Percentiles rank a stretch among this genome's conserved stretches.
These are phyloP conservation scores for Recurvomyces mirabilis DNA, from an alignment of 495 filamentous ascomycete species.

Conservation along the genomic window DNA sequence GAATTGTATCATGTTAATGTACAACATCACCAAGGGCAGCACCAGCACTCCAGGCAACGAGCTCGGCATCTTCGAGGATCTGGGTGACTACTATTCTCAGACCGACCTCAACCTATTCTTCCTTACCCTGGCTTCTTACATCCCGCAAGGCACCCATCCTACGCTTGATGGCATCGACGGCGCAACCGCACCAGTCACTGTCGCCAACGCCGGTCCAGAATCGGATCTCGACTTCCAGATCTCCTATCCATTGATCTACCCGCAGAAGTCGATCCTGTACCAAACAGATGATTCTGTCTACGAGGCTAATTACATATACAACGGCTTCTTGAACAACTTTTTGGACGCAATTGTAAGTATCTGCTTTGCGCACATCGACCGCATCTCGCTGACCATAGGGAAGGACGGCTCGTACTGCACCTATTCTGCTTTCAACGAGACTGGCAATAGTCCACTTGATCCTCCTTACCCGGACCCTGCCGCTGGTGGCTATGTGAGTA, in stretches of 20 bases:
- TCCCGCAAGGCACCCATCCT: constrained; percentile 15
- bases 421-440: constrained; percentile 26
- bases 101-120: constrained; percentile 20
- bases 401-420: constrained; percentile 32
- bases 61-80: constrained; percentile 18
- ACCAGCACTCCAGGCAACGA: constrained; percentile 5
- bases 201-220: constrained; percentile 16
- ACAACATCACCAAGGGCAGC: constrained; percentile 15
- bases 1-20: constrained; percentile 13
- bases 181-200: constrained; percentile 4
- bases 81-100: constrained; percentile 12
- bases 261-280: constrained; percentile 33
- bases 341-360: constrained; percentile 31
- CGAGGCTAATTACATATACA: constrained; percentile 5
- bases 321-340: constrained; percentile 34
- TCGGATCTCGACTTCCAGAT: constrained; percentile 32
- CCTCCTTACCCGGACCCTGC: constrained; percentile 35
- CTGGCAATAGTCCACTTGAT: constrained; percentile 31
- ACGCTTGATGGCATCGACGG: constrained; percentile 19
- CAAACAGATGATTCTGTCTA: constrained; percentile 29
- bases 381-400: neutral
- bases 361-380: neutral
- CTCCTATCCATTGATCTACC: constrained; percentile 30
- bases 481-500: constrained; percentile 23
- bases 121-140: constrained; percentile 6